Base-by-base conservation (phyloP, 768 basidiomycete species). In the Phlegmacium glaucopus region DNA sequence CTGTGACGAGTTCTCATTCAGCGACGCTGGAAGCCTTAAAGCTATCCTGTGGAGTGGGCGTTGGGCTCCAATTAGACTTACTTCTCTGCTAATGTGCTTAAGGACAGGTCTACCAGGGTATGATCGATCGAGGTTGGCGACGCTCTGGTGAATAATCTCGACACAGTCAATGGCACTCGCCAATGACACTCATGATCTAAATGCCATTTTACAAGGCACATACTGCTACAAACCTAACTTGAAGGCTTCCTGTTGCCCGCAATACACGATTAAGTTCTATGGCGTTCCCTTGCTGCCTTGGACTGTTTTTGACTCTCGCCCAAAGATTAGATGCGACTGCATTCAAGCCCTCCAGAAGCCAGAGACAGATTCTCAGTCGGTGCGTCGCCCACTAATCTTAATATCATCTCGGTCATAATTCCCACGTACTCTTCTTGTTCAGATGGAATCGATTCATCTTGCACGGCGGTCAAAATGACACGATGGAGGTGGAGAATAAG, bases 151-250 rank as follows among this genome's bases (percentile, higher is more conserved):
- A 42, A 37, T 52, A 22, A 29, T 17, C 26, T 47, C 25, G 8
- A 47, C 18, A 9, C 17, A 4, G 2, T 12, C 12, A n/a, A 28
- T 15, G 2, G 34, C n/a, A 16, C 30, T 22, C 22, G 22, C 5
- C 22, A 22, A 22, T 5, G 5, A 22, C 22, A 22, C 11, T 45
- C 10, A 29, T 29, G 12, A 22, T 32, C 13, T 45, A 28, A 42
- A 34, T 36, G 9, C n/a, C 4, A 15, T 15, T 28, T n/a, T 28
- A 7, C 6, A 25, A 78, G 78, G 78, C 4, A 72, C 70, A 25
- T 94, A 84, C 67, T 83, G 90, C 58, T 97, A 97, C 65, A 91
- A 90, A 52, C 94, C 94, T 4, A 83, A 94, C 63, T 71, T 94
- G 65, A 77, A 72, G 52, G 62, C 67, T 5, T 86, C 92, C 9